phyloP scores from a whole-genome alignment of 2,329 filamentous ascomycete genomes.

The Aspergillus melleus region DNA sequence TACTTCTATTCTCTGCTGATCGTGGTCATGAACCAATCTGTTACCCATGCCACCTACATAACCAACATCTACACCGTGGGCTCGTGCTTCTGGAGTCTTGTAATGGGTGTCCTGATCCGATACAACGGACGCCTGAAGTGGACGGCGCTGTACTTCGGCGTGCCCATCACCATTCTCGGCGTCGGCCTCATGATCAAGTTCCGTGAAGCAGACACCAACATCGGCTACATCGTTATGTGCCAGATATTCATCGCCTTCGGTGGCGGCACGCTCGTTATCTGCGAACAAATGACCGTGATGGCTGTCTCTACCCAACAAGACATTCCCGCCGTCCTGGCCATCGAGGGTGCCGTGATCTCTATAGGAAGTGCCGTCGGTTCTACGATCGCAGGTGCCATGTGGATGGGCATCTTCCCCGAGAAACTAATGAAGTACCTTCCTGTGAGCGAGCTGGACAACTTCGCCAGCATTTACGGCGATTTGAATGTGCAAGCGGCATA shows the following conservation, averaged over 20 bases:
- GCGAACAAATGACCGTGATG: constrained; percentile 60
- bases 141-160: constrained; percentile 50
- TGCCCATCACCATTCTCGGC: constrained; percentile 54
- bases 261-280: constrained; percentile 55
- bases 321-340: constrained; percentile 47
- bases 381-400: constrained; percentile 48
- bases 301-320: constrained; percentile 55
- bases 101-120: constrained; percentile 53
- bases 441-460: constrained; percentile 18
- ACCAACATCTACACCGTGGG: constrained; percentile 56
- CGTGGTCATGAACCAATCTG: constrained; percentile 51
- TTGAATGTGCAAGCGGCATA: constrained; percentile 28
- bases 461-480: constrained; percentile 25
- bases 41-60: constrained; percentile 49
- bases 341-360: constrained; percentile 36
- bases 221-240: constrained; percentile 56
- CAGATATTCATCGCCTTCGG: constrained; percentile 58
- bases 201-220: constrained; percentile 49
- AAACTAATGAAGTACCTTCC: constrained; percentile 51
- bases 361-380: constrained; percentile 39
- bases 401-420: constrained; percentile 57
- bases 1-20: constrained; percentile 58
- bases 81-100: constrained; percentile 52
- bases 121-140: constrained; percentile 54
- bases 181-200: constrained; percentile 59